phyloP scores from a whole-genome alignment of 805 yeast species.

The Candida tammaniensis region DNA sequence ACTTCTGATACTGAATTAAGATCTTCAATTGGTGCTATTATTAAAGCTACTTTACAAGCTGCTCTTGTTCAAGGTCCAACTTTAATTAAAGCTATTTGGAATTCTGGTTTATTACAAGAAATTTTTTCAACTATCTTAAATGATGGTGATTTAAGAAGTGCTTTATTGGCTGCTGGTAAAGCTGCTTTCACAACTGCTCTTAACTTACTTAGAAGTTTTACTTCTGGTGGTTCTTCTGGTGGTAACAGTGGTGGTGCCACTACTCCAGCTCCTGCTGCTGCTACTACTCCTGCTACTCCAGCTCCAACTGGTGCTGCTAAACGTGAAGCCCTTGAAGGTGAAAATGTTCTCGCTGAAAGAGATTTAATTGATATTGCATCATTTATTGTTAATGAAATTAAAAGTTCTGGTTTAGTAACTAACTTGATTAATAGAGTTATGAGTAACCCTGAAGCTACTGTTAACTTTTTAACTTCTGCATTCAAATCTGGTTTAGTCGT shows the following conservation, averaged over 20 bases:
- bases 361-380: constrained; percentile 28
- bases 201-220: constrained; percentile 20
- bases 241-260: constrained; percentile 16
- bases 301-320: constrained; percentile 17
- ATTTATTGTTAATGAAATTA: constrained; percentile 26
- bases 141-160: constrained; percentile 30
- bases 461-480: constrained; percentile 31
- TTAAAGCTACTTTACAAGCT: constrained; percentile 29
- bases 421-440: constrained; percentile 30
- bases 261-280: constrained; percentile 16
- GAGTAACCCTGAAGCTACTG: constrained; percentile 34
- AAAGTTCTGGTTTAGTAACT: constrained; percentile 33
- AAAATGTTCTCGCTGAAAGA: constrained; percentile 24
- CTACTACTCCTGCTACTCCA: constrained; percentile 16
- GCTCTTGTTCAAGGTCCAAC: constrained; percentile 40
- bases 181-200: constrained; percentile 31
- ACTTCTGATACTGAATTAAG: constrained; percentile 30
- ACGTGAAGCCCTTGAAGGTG: constrained; percentile 22
- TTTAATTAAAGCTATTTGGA: constrained; percentile 38
- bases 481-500: constrained; percentile 31
- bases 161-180: constrained; percentile 33
- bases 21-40: constrained; percentile 22
- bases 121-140: constrained; percentile 29
- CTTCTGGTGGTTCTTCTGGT: constrained; percentile 15
- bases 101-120: constrained; percentile 37